Conservation (phyloP, 2,329 filamentous ascomycete species). For the Pseudocercospora fijiensis region DNA sequence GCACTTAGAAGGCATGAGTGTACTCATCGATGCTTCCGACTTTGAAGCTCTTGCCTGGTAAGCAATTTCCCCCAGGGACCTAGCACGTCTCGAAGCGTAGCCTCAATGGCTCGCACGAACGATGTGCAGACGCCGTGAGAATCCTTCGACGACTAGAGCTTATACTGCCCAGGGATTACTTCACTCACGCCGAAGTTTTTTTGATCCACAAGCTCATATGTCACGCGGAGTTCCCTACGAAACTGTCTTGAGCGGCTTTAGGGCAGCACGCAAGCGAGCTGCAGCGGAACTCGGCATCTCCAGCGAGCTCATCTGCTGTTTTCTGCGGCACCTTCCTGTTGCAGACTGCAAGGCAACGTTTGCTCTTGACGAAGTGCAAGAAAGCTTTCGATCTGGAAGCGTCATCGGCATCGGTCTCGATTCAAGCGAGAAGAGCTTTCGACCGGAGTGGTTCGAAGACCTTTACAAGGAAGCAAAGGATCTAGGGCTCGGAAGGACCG, state of each 20-base stretch:
- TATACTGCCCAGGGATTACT: slow-evolving; percentile 54
- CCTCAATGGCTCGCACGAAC: not conserved
- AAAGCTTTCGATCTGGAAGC: slow-evolving; percentile 43
- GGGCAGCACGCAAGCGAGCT: slow-evolving; percentile 60
- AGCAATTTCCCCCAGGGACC: not conserved
- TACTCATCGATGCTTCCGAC: slow-evolving; percentile 63
- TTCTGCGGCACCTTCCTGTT: slow-evolving; percentile 67
- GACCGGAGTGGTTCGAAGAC: slow-evolving; percentile 57
- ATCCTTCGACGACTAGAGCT: not conserved
- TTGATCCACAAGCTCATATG: slow-evolving; percentile 75
- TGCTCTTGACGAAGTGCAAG: slow-evolving; percentile 44
- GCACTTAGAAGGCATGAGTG: slow-evolving; percentile 75
- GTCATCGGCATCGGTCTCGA: slow-evolving; percentile 67
- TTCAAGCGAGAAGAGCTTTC: slow-evolving; percentile 54
- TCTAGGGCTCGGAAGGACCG: slow-evolving; percentile 61
- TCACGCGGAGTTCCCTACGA: slow-evolving; percentile 61
- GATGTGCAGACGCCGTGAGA: not conserved
- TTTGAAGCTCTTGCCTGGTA: slow-evolving; percentile 68
- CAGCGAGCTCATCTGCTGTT: slow-evolving; percentile 68
- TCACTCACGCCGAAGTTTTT: slow-evolving; percentile 68
- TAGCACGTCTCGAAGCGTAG: not conserved
- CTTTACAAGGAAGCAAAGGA: slow-evolving; percentile 58
- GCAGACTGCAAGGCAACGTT: slow-evolving; percentile 55
- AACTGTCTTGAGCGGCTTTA: slow-evolving; percentile 64
- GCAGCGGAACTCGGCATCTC: slow-evolving; percentile 63